Base-by-base conservation (phyloP, 306 rosid species). In the Clitoria ternatea region DNA sequence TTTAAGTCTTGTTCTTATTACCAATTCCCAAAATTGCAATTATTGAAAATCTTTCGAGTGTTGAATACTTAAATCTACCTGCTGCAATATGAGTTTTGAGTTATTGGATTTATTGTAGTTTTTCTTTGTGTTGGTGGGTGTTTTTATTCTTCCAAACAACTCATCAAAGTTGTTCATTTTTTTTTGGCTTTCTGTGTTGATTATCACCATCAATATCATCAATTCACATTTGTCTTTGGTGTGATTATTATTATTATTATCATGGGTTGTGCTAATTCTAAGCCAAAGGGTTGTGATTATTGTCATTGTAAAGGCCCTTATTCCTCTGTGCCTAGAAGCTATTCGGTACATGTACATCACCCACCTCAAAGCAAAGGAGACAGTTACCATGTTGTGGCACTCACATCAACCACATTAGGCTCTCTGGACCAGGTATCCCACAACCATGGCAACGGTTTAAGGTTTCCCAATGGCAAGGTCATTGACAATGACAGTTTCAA, bases 191-290 rank as follows among this genome's bases (percentile, higher is more conserved):
- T 48, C 9, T 19, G 20, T 73, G 22, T 26, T 26, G 61, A 12
- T 26, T 6, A 14, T 26, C n/a, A n/a, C n/a, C n/a, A n/a, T n/a
- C n/a, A n/a, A n/a, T n/a, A n/a, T 56, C 2, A 13, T 57, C 70
- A 39, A 32, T 23, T 56, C 27, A 65, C 57, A 66, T 42, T 70
- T 74, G 49, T 19, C 6, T 32, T 32, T 17, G 19, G 29, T 32
- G 9, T 44, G 43, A 27, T 7, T 27, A 55, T 29, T 12, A 26
- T n/a, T n/a, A n/a, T n/a, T n/a, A n/a, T 67, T 20, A 52, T 55
- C 5, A 91, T 92, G 98, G 98, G 98, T 72, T 92, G 98, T 63
- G 91, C 86, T 3, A 85, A 68, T 73, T 90, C 98, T 0, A 93
- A 88, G 82, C 85, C 74, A 70, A 77, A 85, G 67, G 79, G 86